Base-by-base conservation (phyloP, 1,284 basidiomycete genomes). In the Ganoderma meredithae region DNA sequence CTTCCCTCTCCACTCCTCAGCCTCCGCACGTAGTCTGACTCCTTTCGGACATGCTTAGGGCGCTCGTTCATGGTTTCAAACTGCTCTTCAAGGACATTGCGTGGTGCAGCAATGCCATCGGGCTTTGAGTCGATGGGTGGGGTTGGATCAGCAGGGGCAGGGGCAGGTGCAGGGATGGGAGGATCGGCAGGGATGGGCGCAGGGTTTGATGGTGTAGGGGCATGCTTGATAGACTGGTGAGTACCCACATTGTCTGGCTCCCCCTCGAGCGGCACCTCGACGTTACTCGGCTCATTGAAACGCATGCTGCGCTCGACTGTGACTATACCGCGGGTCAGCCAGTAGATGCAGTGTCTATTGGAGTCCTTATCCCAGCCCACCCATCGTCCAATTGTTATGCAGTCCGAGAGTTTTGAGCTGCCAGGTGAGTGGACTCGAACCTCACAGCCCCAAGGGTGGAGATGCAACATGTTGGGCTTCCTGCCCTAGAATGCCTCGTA, bases 401-500 rank as follows among this genome's bases (percentile, higher is more conserved):
- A 62, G 3, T 41, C 62, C 1, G 71, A 71, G 0, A 79, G 69
- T 61, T 80, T 80, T 0, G 69, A 68, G 2, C 66, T 70, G 39
- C 53, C 15, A 8, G 53, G 53, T 1, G 53, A 15, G 56, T 71
- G 71, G 0, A 82, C 79, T 65, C 74, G 79, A 2, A 76, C 72
- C 13, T 65, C 33, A 10, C 40, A 41, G 33, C 33, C 33, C 33
- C 33, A 36, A 8, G 33, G 33, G 8, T 36, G 33, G 33, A 80
- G 44, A 1, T 71, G 66, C 0, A 53, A 33, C 1, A 83, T 59
- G 71, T 82, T 73, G 0, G 82, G 82, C 62, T 80, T 81, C 56
- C 66, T 65, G 1, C 77, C 74, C 36, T 67, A 74, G 25, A 75
- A 64, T 0, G 61, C 61, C 61, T 82, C 75, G 31, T 72, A 76